Evolutionary conservation across 2,329 filamentous ascomycete genomes (phyloP).

Genomic region (Tolypocladium amazonense): DNA sequence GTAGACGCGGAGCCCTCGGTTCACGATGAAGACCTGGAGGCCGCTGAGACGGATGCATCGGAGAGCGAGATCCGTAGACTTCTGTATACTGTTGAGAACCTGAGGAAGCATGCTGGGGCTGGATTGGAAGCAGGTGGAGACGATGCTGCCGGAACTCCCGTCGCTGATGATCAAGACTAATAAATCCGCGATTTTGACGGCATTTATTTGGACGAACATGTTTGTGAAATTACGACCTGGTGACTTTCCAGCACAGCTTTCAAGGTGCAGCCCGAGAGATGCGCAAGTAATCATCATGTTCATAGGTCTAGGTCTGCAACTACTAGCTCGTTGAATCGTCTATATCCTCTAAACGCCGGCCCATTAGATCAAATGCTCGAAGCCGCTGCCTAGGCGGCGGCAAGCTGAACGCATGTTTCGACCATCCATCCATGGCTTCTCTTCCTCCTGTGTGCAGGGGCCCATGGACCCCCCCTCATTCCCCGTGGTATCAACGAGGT

Average conservation of each 20-base stretch:
- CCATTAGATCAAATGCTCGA: conserved; percentile 22
- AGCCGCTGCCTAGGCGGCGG: conserved; percentile 6
- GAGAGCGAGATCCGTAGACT: conserved; percentile 28
- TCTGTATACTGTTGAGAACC: conserved; percentile 33
- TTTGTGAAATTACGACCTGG: too few species aligned
- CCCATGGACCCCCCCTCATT: not conserved
- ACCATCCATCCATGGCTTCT: not conserved
- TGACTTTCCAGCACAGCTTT: too few species aligned
- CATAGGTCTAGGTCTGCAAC: conserved; percentile 14
- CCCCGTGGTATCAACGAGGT: conserved; percentile 10
- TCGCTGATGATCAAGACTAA: conserved; percentile 1
- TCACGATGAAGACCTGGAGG: conserved; percentile 13
- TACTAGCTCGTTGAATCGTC: conserved; percentile 27
- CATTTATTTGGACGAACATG: not conserved
- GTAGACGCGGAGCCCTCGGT: conserved; percentile 15
- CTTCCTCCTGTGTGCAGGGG: not conserved
- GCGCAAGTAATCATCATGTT: conserved; percentile 13
- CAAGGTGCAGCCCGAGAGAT: too few species aligned
- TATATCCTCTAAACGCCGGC: conserved; percentile 27
- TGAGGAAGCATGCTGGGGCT: conserved; percentile 31
- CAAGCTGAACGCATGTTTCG: conserved; percentile 3
- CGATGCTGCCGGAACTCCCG: conserved; percentile 2
- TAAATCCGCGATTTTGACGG: not conserved
- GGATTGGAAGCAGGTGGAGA: conserved; percentile 9
- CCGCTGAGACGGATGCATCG: conserved; percentile 21